Conservation (phyloP, 495 filamentous ascomycete species). For the Aspergillus biplanus region DNA sequence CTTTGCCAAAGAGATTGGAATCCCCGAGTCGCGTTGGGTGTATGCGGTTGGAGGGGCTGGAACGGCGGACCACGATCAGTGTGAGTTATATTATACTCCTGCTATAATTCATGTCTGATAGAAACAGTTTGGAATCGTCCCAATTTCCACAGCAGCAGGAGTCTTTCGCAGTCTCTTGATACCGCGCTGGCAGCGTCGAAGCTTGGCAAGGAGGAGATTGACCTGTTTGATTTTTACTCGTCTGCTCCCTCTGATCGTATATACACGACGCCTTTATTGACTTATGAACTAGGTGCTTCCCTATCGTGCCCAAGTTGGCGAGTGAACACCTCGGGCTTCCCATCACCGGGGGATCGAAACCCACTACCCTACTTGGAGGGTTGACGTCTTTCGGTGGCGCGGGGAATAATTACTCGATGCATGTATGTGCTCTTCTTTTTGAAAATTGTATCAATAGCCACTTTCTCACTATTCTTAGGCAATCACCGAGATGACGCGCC, state of each 20-base stretch:
- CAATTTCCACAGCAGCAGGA: constrained; percentile 50
- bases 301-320: constrained; percentile 60
- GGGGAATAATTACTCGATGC: constrained; percentile 63
- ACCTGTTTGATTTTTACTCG: constrained; percentile 59
- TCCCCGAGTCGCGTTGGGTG: constrained; percentile 53
- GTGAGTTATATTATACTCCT: constrained; percentile 24
- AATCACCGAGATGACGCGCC: constrained; percentile 48
- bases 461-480: too few relatives aligned
- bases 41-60: constrained; percentile 60
- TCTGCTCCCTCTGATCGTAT: too few relatives aligned
- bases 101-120: too few relatives aligned
- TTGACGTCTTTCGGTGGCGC: constrained; percentile 61
- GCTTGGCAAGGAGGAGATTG: constrained; percentile 44
- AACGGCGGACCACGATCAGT: constrained; percentile 47
- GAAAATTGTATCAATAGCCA: too few relatives aligned
- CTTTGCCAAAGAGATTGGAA: constrained; percentile 47
- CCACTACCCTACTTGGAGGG: constrained; percentile 55
- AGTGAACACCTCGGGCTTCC: constrained; percentile 52
- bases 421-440: too few relatives aligned
- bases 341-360: constrained; percentile 39
- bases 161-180: constrained; percentile 56
- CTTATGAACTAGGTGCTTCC: constrained; percentile 36
- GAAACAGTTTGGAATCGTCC: constrained; percentile 55
- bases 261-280: too few relatives aligned
- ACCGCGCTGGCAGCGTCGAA: constrained; percentile 38